Conservation (phyloP, 305 asterid species). For the Fraxinus nigra region DNA sequence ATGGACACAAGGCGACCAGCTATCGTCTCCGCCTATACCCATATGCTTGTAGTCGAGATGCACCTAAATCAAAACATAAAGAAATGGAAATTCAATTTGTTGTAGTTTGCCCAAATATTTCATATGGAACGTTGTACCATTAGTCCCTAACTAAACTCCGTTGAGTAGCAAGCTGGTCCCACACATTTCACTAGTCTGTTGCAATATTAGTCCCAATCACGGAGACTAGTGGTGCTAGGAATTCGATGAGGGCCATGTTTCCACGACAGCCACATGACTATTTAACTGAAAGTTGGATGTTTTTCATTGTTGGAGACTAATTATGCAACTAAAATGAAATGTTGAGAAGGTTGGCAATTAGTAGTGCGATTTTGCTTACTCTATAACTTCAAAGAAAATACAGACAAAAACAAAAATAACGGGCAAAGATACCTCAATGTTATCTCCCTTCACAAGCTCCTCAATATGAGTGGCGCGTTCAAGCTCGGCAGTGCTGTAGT, state of each 20-base stretch:
- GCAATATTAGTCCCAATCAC: neutral
- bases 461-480: conserved; percentile 73
- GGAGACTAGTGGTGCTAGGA: neutral
- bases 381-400: neutral
- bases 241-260: neutral
- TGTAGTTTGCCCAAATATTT: neutral
- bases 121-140: neutral
- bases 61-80: conserved; percentile 49
- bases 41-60: conserved; percentile 96
- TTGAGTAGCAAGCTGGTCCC: neutral
- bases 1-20: conserved; percentile 94
- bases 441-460: conserved; percentile 65
- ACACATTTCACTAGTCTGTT: neutral
- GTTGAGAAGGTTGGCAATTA: neutral
- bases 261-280: neutral
- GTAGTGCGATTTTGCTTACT: neutral
- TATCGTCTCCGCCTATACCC: conserved; percentile 97
- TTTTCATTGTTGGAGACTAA: neutral
- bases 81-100: conserved; percentile 8
- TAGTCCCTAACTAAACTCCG: neutral
- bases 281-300: neutral
- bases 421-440: conserved; percentile 63
- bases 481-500: conserved; percentile 81
- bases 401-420: neutral
- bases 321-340: neutral